Base-by-base conservation (phyloP, 768 basidiomycete species). In the Kwoniella sp. region DNA sequence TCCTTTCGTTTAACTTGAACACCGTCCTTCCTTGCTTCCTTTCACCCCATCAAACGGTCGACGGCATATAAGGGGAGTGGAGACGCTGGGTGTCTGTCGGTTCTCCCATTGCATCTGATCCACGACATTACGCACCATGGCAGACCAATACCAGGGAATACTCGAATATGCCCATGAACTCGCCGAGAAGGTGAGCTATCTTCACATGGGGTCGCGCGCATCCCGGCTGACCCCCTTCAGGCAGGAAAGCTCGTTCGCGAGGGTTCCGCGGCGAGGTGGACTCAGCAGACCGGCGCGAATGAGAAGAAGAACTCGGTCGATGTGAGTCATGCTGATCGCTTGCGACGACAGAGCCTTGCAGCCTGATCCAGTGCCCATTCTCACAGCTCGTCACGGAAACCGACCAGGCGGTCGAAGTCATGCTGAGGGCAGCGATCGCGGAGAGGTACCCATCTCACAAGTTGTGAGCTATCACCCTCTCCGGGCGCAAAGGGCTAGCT, bases 271-370 rank as follows among this genome's bases (percentile, higher is more conserved):
- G 63, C 76, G 75, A 6, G 77, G 74, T 70, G 73, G 45, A 76
- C 80, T 12, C 77, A 80, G 0, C 77, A 80, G 62, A 53, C 57
- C 8, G 67, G 69, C 20, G 78, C 87, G 29, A 81, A 80, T 57
- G 85, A 87, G 78, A 98, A 95, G 81, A 89, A 88, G 76, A 95
- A 92, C 69, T 82, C 89, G 2, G 89, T 91, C 19, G 92, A 95
- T 76, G 69, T 69, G 41, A 53, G 63, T 42, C 22, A 17, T 2
- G 12, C 28, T 28, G 17, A 27, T 25, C 1, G 23, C 6, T 20
- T 33, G 11, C 3, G 9, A 20, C 12, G 22, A 10, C 37, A 31
- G 33, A 19, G 22, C 26, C 22, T 27, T 5, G 29, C 20, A 37
- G 29, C 32, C 37, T 11, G 20, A 14, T n/a, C 19, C 12, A 11